Percentiles rank a stretch among this genome's conserved stretches.
These are phyloP conservation scores for Ophiostoma pallidulum DNA, from an alignment of 2,329 filamentous ascomycete species.

Conservation along the genomic window DNA sequence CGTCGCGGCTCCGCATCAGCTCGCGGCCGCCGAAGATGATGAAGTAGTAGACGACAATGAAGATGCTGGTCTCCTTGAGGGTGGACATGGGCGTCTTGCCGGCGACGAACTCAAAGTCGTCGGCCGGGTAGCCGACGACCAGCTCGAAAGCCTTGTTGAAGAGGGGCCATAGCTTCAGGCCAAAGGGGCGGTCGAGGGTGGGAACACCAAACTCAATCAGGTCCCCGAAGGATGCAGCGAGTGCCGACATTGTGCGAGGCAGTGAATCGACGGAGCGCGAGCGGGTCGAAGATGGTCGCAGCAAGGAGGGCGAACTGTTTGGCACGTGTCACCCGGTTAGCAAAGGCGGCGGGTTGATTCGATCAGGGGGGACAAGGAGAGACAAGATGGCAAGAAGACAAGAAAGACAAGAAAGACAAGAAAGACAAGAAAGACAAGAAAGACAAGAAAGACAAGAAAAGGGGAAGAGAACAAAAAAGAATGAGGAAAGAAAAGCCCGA, in stretches of 20 bases:
- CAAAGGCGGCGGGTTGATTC: not conserved
- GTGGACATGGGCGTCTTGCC: constrained; percentile 86
- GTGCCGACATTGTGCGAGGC: constrained; percentile 13
- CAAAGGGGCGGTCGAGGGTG: constrained; percentile 85
- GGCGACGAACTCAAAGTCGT: constrained; percentile 75
- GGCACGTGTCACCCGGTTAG: constrained; percentile 11
- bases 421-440: not conserved
- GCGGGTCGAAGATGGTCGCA: not conserved
- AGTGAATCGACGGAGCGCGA: not conserved
- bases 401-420: not conserved
- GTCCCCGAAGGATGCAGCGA: constrained; percentile 6
- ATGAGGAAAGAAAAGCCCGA: not conserved
- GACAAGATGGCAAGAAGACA: not conserved
- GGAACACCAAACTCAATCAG: constrained; percentile 49
- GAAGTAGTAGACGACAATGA: constrained; percentile 82
- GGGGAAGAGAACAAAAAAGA: not conserved
- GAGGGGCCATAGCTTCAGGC: constrained; percentile 83
- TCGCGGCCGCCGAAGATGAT: constrained; percentile 90
- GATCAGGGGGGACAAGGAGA: not conserved
- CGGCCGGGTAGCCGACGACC: constrained; percentile 69
- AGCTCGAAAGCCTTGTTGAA: constrained; percentile 79
- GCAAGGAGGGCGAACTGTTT: constrained; percentile 2
- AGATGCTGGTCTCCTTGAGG: constrained; percentile 67
- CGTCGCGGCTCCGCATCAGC: constrained; percentile 76
- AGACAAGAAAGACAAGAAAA: no score